phyloP scores from a whole-genome alignment of 768 basidiomycete genomes.

The Zangia roseola region DNA sequence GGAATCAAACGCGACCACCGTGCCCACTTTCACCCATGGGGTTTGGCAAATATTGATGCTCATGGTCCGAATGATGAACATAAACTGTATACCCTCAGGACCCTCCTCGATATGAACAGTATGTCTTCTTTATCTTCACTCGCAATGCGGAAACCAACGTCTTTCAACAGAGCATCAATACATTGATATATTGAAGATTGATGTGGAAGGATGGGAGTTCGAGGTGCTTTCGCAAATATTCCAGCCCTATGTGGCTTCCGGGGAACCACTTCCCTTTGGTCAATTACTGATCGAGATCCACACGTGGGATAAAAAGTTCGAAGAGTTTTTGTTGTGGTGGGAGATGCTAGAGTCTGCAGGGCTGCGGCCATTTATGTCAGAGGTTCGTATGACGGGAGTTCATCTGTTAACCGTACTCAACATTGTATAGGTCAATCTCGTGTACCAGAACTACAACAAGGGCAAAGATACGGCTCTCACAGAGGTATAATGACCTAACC shows the following conservation, averaged over 20 bases:
- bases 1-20: conserved; percentile 35
- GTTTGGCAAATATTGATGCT: conserved; percentile 38
- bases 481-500: conserved; percentile 37
- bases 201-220: conserved; percentile 50
- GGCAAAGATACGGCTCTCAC: conserved; percentile 45
- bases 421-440: conserved; percentile 47
- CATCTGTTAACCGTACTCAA: not conserved
- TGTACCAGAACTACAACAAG: conserved; percentile 57
- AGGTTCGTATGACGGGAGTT: conserved; percentile 24
- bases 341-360: conserved; percentile 45
- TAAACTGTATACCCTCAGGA: conserved; percentile 46
- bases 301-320: conserved; percentile 34
- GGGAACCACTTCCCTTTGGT: conserved; percentile 44
- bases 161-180: conserved; percentile 31
- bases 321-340: conserved; percentile 45
- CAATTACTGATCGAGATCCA: conserved; percentile 50
- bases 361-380: conserved; percentile 46
- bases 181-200: conserved; percentile 45
- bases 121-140: conserved; percentile 6
- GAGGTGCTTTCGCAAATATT: conserved; percentile 41
- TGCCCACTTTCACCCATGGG: conserved; percentile 43
- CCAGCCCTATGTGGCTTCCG: conserved; percentile 34
- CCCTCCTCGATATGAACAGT: conserved; percentile 45
- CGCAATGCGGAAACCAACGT: not conserved
- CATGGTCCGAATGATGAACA: conserved; percentile 31